phyloP scores from a whole-genome alignment of 1,284 basidiomycete species.

The Leucoagaricus sp. region DNA sequence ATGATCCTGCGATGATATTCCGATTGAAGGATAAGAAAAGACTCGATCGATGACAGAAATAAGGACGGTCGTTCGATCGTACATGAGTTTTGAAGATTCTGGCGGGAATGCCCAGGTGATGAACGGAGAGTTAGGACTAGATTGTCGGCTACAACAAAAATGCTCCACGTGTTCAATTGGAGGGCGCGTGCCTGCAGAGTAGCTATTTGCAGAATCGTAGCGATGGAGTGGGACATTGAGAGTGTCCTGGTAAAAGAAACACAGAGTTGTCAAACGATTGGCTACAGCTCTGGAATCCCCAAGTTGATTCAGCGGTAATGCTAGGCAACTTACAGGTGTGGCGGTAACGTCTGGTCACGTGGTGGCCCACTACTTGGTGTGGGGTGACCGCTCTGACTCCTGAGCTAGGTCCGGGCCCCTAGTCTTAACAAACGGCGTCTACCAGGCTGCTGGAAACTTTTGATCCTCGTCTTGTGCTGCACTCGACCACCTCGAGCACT shows the following conservation, averaged over 20 bases:
- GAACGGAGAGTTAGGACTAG: background rate
- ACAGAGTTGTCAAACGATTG: no score
- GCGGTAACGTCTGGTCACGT: no score
- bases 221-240: background rate
- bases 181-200: background rate
- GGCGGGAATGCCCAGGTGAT: background rate
- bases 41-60: background rate
- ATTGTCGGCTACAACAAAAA: background rate
- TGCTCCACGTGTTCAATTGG: background rate
- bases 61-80: background rate
- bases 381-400: no score
- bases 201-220: background rate
- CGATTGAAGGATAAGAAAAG: slow-evolving; percentile 5
- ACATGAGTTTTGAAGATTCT: background rate
- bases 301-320: background rate
- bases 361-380: no score
- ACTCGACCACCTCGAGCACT: no score
- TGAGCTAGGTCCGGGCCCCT: no score
- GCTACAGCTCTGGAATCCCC: background rate
- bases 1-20: slow-evolving; percentile 2
- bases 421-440: no score
- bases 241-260: background rate
- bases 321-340: no score
- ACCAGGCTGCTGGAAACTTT: no score
- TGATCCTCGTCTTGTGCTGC: no score